Evolutionary conservation across 2,329 filamentous ascomycete species (phyloP), one percentile per base, ranked within the genome.

Genomic region (Fusarium longipes): DNA sequence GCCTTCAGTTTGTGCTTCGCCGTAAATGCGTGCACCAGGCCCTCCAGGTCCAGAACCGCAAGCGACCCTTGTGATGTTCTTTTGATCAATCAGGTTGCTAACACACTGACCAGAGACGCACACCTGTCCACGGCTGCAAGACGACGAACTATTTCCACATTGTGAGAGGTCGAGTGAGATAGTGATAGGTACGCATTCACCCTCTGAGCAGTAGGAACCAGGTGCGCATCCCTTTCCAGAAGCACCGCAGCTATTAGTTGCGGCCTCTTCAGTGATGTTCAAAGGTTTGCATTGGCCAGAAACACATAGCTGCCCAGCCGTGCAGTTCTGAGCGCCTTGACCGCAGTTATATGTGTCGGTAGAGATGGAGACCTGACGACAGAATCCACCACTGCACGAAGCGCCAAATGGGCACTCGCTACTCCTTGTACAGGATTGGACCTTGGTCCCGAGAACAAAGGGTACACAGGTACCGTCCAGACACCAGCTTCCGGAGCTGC

Each of bases 401-500:
- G 36, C 22, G 1, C 54, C 51, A 17, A 70, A 33, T 2, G 67
- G 40, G 15, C 67, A 70, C 9, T 65, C 40, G 6, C 35, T 42
- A 11, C 42, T 52, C n/a, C 18, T 50, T 30, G 45, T 65, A 20
- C 67, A 70, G 6, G 63, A 29, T 35, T 70, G 63, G 3, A 56
- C 48, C 3, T 66, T 70, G n/a, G 68, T 70, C 11, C 68, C 68
- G 0, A 70, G 24, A 6, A 45, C 27, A 9, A 71, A 69, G 0
- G 68, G 68, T 2, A 63, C 49, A 2, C 68, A 70, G 11, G 18
- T 47, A 2, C 62, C 68, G 8, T 70, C 68, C 9, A 70, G 65
- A 6, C 68, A 70, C 68, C 68, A 70, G 25, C 55, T 71, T 3
- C 68, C 68, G 3, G 68, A 44, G 2, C 22, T 49, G 52, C 68